phyloP scores from a whole-genome alignment of 169 alveolate genomes.

The Eimeria necatrix region DNA sequence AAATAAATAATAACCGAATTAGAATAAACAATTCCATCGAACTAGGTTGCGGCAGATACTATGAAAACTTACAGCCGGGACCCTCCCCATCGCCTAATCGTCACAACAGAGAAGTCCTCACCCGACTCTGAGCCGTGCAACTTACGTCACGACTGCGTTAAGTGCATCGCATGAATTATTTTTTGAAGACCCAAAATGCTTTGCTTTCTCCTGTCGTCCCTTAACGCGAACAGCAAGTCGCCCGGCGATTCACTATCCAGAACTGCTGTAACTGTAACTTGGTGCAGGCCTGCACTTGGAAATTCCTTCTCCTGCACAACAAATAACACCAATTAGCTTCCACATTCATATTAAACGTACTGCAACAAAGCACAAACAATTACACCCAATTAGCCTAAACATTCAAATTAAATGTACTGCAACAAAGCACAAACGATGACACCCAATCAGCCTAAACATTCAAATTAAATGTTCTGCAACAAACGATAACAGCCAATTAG shows the following conservation, averaged over 20 bases:
- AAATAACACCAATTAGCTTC: not conserved
- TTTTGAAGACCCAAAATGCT: constrained; percentile 50
- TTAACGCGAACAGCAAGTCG: constrained; percentile 13
- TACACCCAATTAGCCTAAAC: not conserved
- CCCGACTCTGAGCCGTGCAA: constrained; percentile 19
- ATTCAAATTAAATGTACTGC: too few species aligned
- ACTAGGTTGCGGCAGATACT: not conserved
- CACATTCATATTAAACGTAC: not conserved
- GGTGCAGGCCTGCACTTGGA: constrained; percentile 27
- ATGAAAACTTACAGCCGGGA: not conserved
- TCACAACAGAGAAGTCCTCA: not conserved
- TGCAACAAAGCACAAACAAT: not conserved
- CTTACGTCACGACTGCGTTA: not conserved
- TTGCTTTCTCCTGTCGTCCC: constrained; percentile 32
- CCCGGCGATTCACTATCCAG: constrained; percentile 37
- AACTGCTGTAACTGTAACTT: constrained; percentile 23
- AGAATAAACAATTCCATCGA: not conserved
- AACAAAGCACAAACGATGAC: too few species aligned
- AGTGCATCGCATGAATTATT: constrained; percentile 42
- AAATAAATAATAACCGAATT: not conserved
- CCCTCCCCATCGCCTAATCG: not conserved
- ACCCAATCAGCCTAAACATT: too few species aligned
- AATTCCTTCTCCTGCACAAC: constrained; percentile 16
- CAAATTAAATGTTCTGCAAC: too few species aligned
- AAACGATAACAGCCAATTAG: too few species aligned